Evolutionary conservation across 2,329 filamentous ascomycete species (phyloP), one percentile per base, ranked within the genome.

Genomic region (Fusarium temperatum): DNA sequence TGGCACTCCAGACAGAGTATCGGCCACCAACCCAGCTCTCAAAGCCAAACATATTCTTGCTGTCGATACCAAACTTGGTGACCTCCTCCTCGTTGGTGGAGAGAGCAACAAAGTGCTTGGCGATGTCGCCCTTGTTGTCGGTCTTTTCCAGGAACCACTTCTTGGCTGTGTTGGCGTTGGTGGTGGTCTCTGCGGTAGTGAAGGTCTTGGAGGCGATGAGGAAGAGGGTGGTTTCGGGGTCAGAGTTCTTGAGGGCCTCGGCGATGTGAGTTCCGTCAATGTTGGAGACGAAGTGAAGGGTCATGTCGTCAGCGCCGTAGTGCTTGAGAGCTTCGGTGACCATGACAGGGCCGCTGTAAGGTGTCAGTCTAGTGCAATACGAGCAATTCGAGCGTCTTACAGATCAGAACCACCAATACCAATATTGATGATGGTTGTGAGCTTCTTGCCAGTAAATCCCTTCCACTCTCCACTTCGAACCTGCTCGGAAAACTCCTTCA

Each of bases 31-130:
- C 96, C 96, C 96, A 99, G 85, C 94, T 97, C 85, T 96, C 95
- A 83, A 99, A 99, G 79, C 95, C 95, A 81, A 99, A 99, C 96
- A 99, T 99, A 89, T 98, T 99, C 89, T 96, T 96, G 85, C 92
- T 92, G 86, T 98, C 96, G 80, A 99, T 99, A 76, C 96, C 96
- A 80, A 99, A 99, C 89, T 98, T 98, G 85, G 93, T 95, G 72
- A 99, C 96, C 87, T 98, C 96, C 61, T 87, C 83, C 86, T 96
- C 93, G 85, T 99, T 99, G 83, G 96, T 99, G 56, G 96, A 98
- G 60, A 99, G 91, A 51, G 96, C 96, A 66, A 98, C 96, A 81
- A 99, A 99, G 89, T 99, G 96, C 90, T 98, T 99, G 78, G 96
- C 94, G 78, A 99, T 97, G 35, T 97, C 92, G 70, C 89, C 91